Evolutionary conservation across 768 basidiomycete species (phyloP).

Genomic region (Lactarius trivialis): DNA sequence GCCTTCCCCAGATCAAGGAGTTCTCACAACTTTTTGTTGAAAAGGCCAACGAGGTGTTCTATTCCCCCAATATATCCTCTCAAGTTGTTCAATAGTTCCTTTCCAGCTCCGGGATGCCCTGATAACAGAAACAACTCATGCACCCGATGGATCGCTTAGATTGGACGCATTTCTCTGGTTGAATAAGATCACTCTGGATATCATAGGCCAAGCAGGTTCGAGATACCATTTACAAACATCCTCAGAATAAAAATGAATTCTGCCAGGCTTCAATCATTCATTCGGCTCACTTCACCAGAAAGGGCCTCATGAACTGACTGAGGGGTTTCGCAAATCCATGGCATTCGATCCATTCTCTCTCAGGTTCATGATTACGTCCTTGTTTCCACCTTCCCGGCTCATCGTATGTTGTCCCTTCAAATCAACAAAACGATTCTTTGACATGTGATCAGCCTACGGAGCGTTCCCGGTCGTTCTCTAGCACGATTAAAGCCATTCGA

Average conservation of each 20-base stretch:
- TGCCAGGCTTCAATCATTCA: conserved; percentile 15
- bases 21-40: conserved; percentile 14
- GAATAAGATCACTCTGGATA: conserved; percentile 16
- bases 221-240: neutral
- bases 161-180: conserved; percentile 12
- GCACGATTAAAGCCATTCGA: conserved; percentile 17
- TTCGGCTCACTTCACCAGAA: conserved; percentile 9
- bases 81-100: neutral
- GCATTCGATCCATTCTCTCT: conserved; percentile 11
- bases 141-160: conserved; percentile 6
- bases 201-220: conserved; percentile 17
- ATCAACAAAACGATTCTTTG: neutral
- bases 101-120: conserved; percentile 11
- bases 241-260: neutral
- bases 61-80: neutral
- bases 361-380: conserved; percentile 1
- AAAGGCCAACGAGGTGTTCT: conserved; percentile 18
- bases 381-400: conserved; percentile 6
- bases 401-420: conserved; percentile 11
- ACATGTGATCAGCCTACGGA: conserved; percentile 6
- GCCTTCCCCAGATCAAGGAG: conserved; percentile 9
- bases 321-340: conserved; percentile 10
- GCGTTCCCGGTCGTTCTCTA: neutral
- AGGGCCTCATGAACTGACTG: conserved; percentile 2
- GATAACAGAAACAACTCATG: neutral